Evolutionary conservation across 2,329 filamentous ascomycete genomes (phyloP).

Genomic region (Triangularia setosa): DNA sequence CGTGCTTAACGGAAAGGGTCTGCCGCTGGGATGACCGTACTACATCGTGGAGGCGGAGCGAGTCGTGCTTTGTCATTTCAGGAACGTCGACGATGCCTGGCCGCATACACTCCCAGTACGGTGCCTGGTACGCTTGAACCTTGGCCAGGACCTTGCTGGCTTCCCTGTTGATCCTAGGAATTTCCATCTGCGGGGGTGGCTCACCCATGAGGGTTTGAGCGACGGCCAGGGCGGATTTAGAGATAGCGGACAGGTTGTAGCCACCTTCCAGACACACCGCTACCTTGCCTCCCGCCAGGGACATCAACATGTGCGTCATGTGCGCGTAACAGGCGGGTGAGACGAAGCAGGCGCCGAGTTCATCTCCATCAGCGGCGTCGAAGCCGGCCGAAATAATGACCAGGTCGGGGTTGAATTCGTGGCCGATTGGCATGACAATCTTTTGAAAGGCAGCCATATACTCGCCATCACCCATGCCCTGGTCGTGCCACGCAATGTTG

Average conservation of each 20-base stretch:
- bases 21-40: constrained; percentile 74
- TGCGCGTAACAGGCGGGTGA: constrained; percentile 89
- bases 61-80: constrained; percentile 49
- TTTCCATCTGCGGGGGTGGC: constrained; percentile 63
- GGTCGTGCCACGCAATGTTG: constrained; percentile 64
- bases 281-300: constrained; percentile 81
- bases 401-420: constrained; percentile 88
- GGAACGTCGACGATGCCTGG: constrained; percentile 57
- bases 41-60: constrained; percentile 70
- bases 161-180: constrained; percentile 55
- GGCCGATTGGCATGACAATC: constrained; percentile 92
- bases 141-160: constrained; percentile 54
- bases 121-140: constrained; percentile 58
- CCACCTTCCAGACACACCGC: constrained; percentile 93
- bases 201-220: constrained; percentile 94
- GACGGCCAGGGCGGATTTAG: constrained; percentile 85
- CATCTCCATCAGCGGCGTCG: constrained; percentile 89
- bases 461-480: constrained; percentile 91
- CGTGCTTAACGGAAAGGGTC: constrained; percentile 64
- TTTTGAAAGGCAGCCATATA: constrained; percentile 96
- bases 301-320: constrained; percentile 99
- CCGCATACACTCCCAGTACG: constrained; percentile 86
- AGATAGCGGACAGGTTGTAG: constrained; percentile 91
- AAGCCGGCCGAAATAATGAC: constrained; percentile 96
- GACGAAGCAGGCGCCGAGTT: constrained; percentile 89